phyloP scores from a whole-genome alignment of 2,329 filamentous ascomycete species.

The Phoma sp. region DNA sequence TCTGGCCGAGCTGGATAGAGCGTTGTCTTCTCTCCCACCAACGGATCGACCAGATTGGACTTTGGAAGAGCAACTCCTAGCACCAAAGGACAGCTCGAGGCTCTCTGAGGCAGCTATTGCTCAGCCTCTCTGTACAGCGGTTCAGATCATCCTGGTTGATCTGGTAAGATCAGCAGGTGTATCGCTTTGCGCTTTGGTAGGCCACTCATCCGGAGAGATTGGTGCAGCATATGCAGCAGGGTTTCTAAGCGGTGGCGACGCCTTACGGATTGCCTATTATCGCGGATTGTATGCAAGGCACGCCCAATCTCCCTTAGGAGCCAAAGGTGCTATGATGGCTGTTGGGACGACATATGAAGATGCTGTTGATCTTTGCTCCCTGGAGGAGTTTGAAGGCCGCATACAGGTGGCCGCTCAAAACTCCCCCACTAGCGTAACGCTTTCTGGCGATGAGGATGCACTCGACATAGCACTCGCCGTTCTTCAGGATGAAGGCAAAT shows the following conservation, averaged over 20 bases:
- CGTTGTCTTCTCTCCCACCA: neutral
- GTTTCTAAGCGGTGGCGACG: neutral
- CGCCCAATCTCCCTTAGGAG: too few species aligned
- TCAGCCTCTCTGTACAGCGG: neutral
- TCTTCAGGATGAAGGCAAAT: neutral
- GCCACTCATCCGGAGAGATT: neutral
- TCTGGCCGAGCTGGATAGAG: neutral
- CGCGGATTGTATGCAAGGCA: neutral
- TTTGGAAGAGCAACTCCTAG: neutral
- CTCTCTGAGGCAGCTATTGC: neutral
- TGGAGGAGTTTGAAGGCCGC: neutral
- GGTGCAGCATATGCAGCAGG: neutral
- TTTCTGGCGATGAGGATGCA: neutral
- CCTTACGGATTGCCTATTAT: neutral
- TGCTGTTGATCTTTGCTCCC: neutral
- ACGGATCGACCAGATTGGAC: neutral
- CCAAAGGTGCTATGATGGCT: neutral
- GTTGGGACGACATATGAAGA: neutral
- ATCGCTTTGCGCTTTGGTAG: neutral
- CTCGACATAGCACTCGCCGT: neutral
- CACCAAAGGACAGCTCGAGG: neutral
- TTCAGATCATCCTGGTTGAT: neutral
- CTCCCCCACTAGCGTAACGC: neutral
- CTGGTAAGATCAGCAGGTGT: neutral
- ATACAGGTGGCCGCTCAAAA: neutral